Evolutionary conservation across 768 basidiomycete species (phyloP), one percentile per base, ranked within the genome.

Genomic region (Trametes villosa): DNA sequence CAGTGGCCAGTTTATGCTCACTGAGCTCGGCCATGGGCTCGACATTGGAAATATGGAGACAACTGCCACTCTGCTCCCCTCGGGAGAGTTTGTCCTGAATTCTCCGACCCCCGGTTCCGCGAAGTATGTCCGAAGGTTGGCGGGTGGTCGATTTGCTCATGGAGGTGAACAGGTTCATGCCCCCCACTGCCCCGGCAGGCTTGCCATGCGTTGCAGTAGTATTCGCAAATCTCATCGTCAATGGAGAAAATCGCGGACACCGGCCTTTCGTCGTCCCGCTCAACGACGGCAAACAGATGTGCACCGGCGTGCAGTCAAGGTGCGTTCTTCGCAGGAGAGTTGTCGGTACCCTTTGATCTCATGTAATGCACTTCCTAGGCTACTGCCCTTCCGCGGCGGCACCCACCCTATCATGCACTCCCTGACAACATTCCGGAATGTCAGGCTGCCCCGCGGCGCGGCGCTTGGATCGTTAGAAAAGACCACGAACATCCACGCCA

Each of bases 21-120:
- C 81, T 1, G 81, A 82, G 63, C 55, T 79, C 8, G 79, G 76
- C 0, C 81, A 81, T 51, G 81, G 81, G n/a, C 67, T 82, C 3
- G 79, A 82, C 50, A 75, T 71, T 11, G 52, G 70, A 15, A 74
- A 79, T 61, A 42, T 81, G 13, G 79, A 81, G 64, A 81, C 81
- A 0, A 76, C 73, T 0, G 79, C 48, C 1, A 49, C 30, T 4
- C 48, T 49, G 9, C 20, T 26, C 11, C 22, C 44, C 9, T 26
- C 22, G 3, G 44, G 44, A 26, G 44, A 45, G 9, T 45, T 45
- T 13, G 22, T 45, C 9, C 9, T 45, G 9, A 64, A 78, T 60
- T 78, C 78, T 0, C 79, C 79, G 2, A 57, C 54, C 15, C 59
- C 79, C 67, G 53, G 80, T 81, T 80, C 79, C 78, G 5, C 80